Evolutionary conservation across 2,329 filamentous ascomycete genomes (phyloP).

Genomic region (Stemphylium vesicarium): DNA sequence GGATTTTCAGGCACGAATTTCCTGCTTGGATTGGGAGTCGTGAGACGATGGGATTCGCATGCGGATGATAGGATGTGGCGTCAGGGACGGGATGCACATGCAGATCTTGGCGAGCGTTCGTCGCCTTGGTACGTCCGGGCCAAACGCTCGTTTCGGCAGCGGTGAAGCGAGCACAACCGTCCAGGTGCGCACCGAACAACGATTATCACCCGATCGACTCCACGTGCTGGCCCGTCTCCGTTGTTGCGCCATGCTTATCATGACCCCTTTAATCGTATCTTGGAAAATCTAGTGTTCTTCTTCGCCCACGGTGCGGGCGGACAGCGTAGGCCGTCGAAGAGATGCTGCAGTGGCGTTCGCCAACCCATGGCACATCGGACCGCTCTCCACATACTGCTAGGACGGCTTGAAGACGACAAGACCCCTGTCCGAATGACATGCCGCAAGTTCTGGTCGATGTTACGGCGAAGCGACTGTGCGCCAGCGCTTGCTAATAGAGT

Average conservation of each 20-base stretch:
- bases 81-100: neutral
- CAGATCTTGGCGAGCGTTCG: neutral
- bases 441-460: neutral
- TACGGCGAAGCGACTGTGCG: neutral
- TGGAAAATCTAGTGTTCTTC: neutral
- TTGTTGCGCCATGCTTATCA: neutral
- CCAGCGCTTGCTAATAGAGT: conserved; percentile 2
- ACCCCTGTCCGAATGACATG: conserved; percentile 3
- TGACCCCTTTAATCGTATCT: neutral
- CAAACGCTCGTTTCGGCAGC: neutral
- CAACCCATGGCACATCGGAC: neutral
- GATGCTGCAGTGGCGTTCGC: conserved; percentile 1
- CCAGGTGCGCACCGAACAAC: neutral
- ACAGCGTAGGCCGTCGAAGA: neutral
- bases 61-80: neutral
- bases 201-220: neutral
- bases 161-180: neutral
- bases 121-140: conserved; percentile 2
- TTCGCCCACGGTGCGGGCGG: neutral
- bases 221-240: neutral
- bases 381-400: conserved; percentile 5
- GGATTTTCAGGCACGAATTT: neutral
- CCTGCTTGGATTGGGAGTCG: neutral
- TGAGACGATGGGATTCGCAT: neutral
- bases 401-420: neutral